Evolutionary conservation across 2,329 filamentous ascomycete genomes (phyloP).

Genomic region (Albophoma yamanashiensis): DNA sequence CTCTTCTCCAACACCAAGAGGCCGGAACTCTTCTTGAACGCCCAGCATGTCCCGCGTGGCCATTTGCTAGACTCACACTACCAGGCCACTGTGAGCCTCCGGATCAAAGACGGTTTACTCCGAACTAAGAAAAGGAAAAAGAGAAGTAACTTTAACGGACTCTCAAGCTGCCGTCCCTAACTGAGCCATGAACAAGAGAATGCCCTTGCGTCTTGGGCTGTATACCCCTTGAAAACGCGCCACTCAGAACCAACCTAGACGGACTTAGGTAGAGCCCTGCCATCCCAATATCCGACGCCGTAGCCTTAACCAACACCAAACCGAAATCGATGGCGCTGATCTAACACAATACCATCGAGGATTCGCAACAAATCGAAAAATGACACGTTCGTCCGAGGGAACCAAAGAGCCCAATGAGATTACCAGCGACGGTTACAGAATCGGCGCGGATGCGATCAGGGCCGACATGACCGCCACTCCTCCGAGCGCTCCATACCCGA

Average conservation of each 20-base stretch:
- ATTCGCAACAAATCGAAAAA: neutral
- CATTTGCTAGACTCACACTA: no score
- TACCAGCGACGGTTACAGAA: constrained; percentile 1
- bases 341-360: neutral
- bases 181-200: neutral
- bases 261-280: neutral
- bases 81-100: no score
- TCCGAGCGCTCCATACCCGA: constrained; percentile 25
- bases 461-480: constrained; percentile 28
- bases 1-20: no score
- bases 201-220: neutral
- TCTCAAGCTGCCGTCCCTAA: neutral
- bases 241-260: neutral
- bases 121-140: neutral
- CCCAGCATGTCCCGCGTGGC: no score
- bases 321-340: neutral
- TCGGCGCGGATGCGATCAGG: constrained; percentile 26
- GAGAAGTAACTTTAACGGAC: neutral
- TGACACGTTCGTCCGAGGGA: neutral
- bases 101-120: no score
- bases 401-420: neutral
- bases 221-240: neutral
- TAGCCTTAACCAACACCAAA: neutral
- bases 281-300: neutral
- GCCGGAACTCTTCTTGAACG: no score